phyloP scores from a whole-genome alignment of 306 rosid species.

The Lithocarpus polystachyus region DNA sequence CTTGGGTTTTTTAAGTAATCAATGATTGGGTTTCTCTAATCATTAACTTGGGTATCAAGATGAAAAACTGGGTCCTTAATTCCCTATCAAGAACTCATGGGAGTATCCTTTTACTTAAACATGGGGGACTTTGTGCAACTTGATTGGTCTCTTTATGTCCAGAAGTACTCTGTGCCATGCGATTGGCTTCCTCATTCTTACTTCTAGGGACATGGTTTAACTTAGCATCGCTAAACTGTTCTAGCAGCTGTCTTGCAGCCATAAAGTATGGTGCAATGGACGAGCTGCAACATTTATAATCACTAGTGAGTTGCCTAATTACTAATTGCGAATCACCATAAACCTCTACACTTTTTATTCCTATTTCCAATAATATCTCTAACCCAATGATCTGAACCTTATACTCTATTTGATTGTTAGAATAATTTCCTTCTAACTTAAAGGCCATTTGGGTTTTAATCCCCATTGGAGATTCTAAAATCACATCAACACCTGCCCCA shows the following conservation, averaged over 20 bases:
- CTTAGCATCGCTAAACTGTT: too few species aligned
- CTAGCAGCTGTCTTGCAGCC: neutral
- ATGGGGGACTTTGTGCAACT: neutral
- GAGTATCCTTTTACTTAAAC: too few species aligned
- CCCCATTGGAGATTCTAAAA: too few species aligned
- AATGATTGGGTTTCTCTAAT: neutral
- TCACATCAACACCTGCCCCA: rapidly evolving
- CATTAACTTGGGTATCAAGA: too few species aligned
- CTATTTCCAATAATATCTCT: neutral
- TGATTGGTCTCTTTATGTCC: neutral
- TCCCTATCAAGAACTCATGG: too few species aligned
- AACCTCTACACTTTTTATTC: neutral
- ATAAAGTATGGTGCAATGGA: too few species aligned
- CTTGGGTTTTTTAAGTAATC: too few species aligned
- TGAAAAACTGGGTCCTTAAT: too few species aligned
- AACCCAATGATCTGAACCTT: neutral
- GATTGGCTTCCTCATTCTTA: neutral
- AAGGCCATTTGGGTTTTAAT: too few species aligned
- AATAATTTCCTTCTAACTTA: neutral
- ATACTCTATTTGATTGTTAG: neutral
- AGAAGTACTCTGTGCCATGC: neutral
- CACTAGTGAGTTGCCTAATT: neutral
- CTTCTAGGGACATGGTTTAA: neutral
- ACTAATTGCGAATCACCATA: neutral
- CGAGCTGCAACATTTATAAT: neutral